These are phyloP conservation scores for Termitomyces sp. DNA, from an alignment of 768 basidiomycete species.

Conservation along the genomic window DNA sequence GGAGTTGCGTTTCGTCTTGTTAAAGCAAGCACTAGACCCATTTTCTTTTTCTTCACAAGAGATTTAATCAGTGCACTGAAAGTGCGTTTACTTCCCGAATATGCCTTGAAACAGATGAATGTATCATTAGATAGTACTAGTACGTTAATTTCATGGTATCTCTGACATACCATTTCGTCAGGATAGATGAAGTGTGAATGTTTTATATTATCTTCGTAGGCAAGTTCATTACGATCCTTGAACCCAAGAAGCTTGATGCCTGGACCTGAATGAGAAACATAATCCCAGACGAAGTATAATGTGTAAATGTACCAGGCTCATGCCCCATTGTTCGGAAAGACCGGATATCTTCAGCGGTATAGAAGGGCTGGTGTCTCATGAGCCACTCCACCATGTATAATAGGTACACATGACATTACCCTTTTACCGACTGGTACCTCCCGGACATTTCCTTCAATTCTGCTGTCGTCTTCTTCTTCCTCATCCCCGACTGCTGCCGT, in stretches of 20 bases:
- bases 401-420: slow-evolving; percentile 30
- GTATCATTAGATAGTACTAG: slow-evolving; percentile 2
- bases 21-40: slow-evolving; percentile 74
- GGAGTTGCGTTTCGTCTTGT: slow-evolving; percentile 73
- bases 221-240: slow-evolving; percentile 65
- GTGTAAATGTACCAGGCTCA: slow-evolving; percentile 58
- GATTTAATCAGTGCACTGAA: slow-evolving; percentile 85
- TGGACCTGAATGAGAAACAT: slow-evolving; percentile 22
- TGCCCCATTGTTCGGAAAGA: slow-evolving; percentile 80
- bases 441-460: slow-evolving; percentile 27
- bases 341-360: slow-evolving; percentile 77
- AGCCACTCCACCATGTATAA: background rate
- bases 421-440: slow-evolving; percentile 49
- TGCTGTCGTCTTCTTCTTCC: slow-evolving; percentile 37
- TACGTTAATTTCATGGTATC: background rate
- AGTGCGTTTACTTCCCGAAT: slow-evolving; percentile 88
- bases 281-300: background rate
- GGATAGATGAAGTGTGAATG: slow-evolving; percentile 92
- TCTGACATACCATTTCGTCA: slow-evolving; percentile 68
- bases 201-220: slow-evolving; percentile 88
- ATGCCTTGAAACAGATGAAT: slow-evolving; percentile 41
- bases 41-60: slow-evolving; percentile 75
- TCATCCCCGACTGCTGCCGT: slow-evolving; percentile 29
- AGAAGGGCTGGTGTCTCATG: slow-evolving; percentile 59
- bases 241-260: slow-evolving; percentile 93